Percentiles rank a stretch among this genome's conserved stretches.
phyloP scores from a whole-genome alignment of 257 asterid species.

The Linderniella brevidens region DNA sequence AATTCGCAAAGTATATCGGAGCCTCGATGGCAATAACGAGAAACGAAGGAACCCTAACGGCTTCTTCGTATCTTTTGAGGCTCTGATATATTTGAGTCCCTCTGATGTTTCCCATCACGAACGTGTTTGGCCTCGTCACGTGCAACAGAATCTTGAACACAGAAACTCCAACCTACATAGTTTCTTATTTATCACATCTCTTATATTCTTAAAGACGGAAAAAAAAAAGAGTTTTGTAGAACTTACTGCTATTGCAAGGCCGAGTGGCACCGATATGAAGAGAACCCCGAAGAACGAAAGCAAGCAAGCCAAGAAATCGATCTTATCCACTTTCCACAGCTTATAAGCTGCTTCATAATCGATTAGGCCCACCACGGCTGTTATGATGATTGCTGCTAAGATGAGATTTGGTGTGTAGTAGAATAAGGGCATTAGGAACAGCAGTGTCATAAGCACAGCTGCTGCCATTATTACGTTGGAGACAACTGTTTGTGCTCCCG shows the following conservation, averaged over 20 bases:
- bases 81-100: constrained; percentile 75
- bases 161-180: constrained; percentile 78
- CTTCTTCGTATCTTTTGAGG: constrained; percentile 49
- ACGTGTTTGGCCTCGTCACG: constrained; percentile 82
- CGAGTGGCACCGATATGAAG: constrained; percentile 87
- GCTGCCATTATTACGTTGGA: constrained; percentile 82
- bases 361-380: constrained; percentile 86
- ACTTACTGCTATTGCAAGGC: constrained; percentile 87
- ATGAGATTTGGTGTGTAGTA: constrained; percentile 76
- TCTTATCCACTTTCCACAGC: constrained; percentile 91
- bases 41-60: constrained; percentile 55
- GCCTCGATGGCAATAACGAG: constrained; percentile 60
- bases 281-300: constrained; percentile 84
- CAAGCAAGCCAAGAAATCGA: constrained; percentile 74
- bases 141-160: constrained; percentile 82
- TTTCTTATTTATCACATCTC: neutral
- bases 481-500: constrained; percentile 73
- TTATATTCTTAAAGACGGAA: too few species aligned
- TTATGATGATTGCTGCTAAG: constrained; percentile 73
- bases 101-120: constrained; percentile 52
- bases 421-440: constrained; percentile 87
- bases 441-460: constrained; percentile 57
- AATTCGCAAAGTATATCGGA: constrained; percentile 80
- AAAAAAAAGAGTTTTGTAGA: too few species aligned
- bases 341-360: constrained; percentile 59